Evolutionary conservation across 768 basidiomycete genomes (phyloP), one percentile per base, ranked within the genome.

Genomic region (Rhodotorula graminis): DNA sequence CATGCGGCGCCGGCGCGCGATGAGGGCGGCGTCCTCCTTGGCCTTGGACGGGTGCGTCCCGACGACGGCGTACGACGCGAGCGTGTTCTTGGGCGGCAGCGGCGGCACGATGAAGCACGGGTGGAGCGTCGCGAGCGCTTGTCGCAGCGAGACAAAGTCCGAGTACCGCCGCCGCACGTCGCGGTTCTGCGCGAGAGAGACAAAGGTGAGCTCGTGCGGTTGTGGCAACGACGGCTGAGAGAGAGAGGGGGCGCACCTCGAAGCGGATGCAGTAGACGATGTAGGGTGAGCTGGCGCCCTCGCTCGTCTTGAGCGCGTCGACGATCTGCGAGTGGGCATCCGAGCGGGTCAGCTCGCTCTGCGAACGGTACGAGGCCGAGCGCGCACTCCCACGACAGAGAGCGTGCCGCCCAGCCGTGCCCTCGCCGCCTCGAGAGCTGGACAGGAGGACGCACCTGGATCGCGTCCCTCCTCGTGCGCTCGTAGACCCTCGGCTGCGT

Each of bases 31-130:
- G 80, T 99, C 96, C 79, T 99, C 96, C 79, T 95, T 97, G 33
- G 95, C 96, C 81, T 95, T 96, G 9, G 66, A 46, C 3, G 70
- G 72, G 67, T 76, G 68, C 23, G 86, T 89, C 79, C 93, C 93
- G 82, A 97, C 98, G 72, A 93, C 89, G 3, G 96, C 96, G 84
- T 99, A 99, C 78, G 98, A 96, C 15, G 92, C 88, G 52, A 99
- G 84, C 2, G 90, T 90, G 82, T 98, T 93, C 82, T 99, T 98
- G 2, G 91, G 93, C 6, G 96, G 96, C 64, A 99, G 96, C 56
- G 96, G 96, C 5, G 96, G 95, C 71, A 99, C 89, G 78, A 99
- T 98, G 77, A 94, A 83, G 16, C 94, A 96, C 0, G 96, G 96
- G 80, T 99, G 96, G 58, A 99, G 85, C 78, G 88, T 92, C 63